phyloP scores from a whole-genome alignment of 768 basidiomycete species.

The Coprinellus aureogranulatus region DNA sequence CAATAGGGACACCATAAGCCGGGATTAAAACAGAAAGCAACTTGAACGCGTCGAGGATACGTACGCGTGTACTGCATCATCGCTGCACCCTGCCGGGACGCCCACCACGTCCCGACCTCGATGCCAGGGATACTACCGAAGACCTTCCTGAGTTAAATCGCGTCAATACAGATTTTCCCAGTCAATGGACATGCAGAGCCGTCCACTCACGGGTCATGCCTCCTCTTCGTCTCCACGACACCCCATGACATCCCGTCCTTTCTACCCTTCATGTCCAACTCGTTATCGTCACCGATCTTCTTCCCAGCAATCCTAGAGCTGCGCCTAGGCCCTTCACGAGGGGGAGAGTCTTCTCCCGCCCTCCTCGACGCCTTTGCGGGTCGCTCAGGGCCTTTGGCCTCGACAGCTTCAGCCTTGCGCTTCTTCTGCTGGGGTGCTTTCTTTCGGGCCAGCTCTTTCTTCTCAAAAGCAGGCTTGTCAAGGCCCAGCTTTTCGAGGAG shows the following conservation, averaged over 20 bases:
- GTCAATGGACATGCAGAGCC: conserved; percentile 2
- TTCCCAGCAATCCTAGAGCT: conserved; percentile 67
- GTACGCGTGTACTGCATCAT: conserved; percentile 81
- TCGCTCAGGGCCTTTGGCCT: conserved; percentile 21
- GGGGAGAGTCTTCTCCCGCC: conserved; percentile 20
- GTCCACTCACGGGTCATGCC: conserved; percentile 51
- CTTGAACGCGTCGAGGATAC: not conserved
- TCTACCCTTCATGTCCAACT: conserved; percentile 37
- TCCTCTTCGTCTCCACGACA: conserved; percentile 29
- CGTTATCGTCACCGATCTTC: conserved; percentile 50
- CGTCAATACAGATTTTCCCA: not conserved
- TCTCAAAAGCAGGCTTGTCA: conserved; percentile 46
- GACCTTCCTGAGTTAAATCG: conserved; percentile 50
- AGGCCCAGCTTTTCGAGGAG: conserved; percentile 45
- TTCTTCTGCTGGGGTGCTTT: conserved; percentile 33
- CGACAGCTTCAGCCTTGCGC: conserved; percentile 17
- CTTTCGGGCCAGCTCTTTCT: conserved; percentile 38
- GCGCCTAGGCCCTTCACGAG: conserved; percentile 44
- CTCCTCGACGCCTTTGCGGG: conserved; percentile 29
- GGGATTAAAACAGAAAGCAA: not conserved
- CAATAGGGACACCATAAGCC: conserved; percentile 4
- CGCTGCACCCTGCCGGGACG: conserved; percentile 67
- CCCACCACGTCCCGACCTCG: conserved; percentile 85
- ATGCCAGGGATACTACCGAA: conserved; percentile 82
- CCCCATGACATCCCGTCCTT: conserved; percentile 38